These are phyloP conservation scores for Pleurotus tuoliensis DNA, from an alignment of 768 basidiomycete genomes.

Conservation along the genomic window DNA sequence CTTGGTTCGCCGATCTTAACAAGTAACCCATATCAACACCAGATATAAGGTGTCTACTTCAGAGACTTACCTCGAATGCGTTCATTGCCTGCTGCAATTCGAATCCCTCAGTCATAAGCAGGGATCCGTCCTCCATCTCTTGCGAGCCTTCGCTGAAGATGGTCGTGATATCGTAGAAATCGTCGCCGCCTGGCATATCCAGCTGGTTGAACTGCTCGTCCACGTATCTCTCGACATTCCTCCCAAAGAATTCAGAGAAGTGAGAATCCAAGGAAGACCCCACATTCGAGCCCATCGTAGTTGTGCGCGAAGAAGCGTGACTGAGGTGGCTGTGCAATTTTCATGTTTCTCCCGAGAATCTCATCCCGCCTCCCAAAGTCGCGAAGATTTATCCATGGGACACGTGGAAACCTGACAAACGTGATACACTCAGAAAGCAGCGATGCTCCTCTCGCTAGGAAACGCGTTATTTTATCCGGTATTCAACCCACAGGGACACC, in stretches of 20 bases:
- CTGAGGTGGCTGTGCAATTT: constrained; percentile 27
- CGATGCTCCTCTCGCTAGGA: background rate
- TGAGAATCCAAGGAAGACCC: background rate
- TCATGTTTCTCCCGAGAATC: constrained; percentile 15
- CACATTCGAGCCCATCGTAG: background rate
- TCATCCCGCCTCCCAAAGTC: constrained; percentile 10
- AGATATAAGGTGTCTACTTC: too few species aligned
- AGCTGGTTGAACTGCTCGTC: constrained; percentile 15
- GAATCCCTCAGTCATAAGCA: constrained; percentile 68
- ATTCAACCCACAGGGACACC: constrained; percentile 93
- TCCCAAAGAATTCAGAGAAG: constrained; percentile 3
- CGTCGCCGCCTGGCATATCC: constrained; percentile 51
- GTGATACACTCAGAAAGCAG: background rate
- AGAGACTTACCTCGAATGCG: constrained; percentile 68
- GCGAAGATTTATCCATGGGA: background rate
- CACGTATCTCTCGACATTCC: constrained; percentile 8
- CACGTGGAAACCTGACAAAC: background rate
- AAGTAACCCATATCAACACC: background rate
- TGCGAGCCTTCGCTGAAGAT: constrained; percentile 54
- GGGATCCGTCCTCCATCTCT: constrained; percentile 61
- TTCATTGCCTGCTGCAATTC: constrained; percentile 90
- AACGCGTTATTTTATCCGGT: constrained; percentile 72
- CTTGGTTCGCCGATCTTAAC: constrained; percentile 84
- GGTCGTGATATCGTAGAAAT: constrained; percentile 61
- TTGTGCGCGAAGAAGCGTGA: background rate